phyloP scores from a whole-genome alignment of 345 rosid species.

The Populus tremula region DNA sequence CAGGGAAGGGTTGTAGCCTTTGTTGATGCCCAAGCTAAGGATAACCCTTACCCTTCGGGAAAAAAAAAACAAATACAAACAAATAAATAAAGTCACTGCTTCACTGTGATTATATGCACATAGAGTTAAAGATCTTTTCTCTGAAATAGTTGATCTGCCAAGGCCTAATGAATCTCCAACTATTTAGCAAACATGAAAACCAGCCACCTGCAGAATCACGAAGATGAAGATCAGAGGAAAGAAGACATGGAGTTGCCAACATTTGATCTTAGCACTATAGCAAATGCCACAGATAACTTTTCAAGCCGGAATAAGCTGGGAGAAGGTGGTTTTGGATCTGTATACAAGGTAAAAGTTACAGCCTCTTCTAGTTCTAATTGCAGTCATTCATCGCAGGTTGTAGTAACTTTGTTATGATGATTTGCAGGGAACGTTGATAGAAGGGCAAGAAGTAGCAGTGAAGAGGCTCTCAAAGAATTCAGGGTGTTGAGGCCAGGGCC shows the following conservation, averaged over 20 bases:
- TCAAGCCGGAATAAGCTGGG: conserved; percentile 19
- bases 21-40: no score
- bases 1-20: no score
- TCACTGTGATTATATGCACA: no score
- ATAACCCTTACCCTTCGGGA: no score
- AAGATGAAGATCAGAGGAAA: neutral
- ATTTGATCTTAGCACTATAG: neutral
- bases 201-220: neutral
- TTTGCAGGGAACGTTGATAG: conserved; percentile 27
- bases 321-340: conserved; percentile 17
- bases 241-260: conserved; percentile 21
- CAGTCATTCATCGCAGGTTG: neutral
- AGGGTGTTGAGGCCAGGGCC: no score
- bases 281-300: conserved; percentile 27
- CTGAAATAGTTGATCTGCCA: neutral
- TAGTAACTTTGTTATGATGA: neutral
- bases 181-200: conserved; percentile 8
- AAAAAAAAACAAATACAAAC: no score
- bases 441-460: conserved; percentile 33
- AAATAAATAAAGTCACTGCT: no score
- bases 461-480: no score
- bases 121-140: no score
- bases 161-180: neutral
- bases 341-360: conserved; percentile 17
- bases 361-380: neutral